phyloP scores from a whole-genome alignment of 352 stramenopile genomes.

The Globisporangium ultimum region DNA sequence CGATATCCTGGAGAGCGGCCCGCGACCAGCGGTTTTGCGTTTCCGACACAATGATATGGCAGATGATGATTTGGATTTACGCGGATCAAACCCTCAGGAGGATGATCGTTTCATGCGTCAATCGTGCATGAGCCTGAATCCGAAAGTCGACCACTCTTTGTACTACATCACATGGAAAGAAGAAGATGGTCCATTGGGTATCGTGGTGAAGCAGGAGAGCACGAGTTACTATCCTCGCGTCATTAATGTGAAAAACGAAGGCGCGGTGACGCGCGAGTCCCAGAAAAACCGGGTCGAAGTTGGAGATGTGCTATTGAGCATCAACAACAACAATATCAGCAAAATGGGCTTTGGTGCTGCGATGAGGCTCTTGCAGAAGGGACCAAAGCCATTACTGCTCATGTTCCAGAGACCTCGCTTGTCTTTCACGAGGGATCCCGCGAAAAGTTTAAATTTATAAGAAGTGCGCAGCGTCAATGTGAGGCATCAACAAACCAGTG shows the following conservation, averaged over 20 bases:
- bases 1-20: conserved; percentile 79
- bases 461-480: background rate
- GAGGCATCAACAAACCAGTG: background rate
- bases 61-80: conserved; percentile 42
- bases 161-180: conserved; percentile 91
- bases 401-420: conserved; percentile 79
- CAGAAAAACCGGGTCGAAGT: conserved; percentile 85
- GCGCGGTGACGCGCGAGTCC: conserved; percentile 70
- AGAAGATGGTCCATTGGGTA: conserved; percentile 78
- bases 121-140: conserved; percentile 76
- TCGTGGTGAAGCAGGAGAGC: conserved; percentile 86
- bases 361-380: conserved; percentile 85
- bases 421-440: conserved; percentile 24
- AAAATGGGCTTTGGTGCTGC: conserved; percentile 86
- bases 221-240: conserved; percentile 85
- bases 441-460: conserved; percentile 29
- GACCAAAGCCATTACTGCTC: conserved; percentile 79
- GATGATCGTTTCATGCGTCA: conserved; percentile 60
- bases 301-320: conserved; percentile 78
- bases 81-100: conserved; percentile 67
- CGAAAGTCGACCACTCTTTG: conserved; percentile 78
- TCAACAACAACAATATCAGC: conserved; percentile 91
- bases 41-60: conserved; percentile 80
- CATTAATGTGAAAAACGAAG: conserved; percentile 87
- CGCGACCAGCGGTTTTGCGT: conserved; percentile 67